Conservation (phyloP, 805 yeast species). For the Candida namnaoensis region DNA sequence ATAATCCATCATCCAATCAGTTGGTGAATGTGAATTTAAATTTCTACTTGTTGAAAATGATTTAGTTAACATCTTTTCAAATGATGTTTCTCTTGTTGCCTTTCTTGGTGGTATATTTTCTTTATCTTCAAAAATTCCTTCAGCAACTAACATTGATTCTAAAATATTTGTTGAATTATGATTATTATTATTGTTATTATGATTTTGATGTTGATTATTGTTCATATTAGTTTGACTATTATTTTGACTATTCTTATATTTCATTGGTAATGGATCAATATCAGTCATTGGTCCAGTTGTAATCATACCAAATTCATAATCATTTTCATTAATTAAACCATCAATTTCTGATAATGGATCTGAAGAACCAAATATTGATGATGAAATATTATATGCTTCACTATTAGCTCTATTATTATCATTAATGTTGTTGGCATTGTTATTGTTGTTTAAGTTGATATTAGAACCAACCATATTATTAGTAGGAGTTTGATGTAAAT, state of each 20-base stretch:
- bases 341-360: constrained; percentile 28
- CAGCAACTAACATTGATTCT: no score
- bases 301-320: constrained; percentile 20
- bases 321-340: constrained; percentile 24
- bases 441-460: background rate
- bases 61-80: constrained; percentile 29
- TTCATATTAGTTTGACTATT: no score
- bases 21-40: constrained; percentile 9
- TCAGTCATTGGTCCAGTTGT: constrained; percentile 19
- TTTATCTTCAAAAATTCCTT: constrained; percentile 14
- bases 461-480: no score
- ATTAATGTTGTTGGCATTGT: background rate
- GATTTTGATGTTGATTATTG: background rate
- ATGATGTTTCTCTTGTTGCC: constrained; percentile 21
- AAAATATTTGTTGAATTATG: no score
- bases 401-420: no score
- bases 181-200: background rate
- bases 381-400: background rate
- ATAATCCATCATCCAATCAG: constrained; percentile 17
- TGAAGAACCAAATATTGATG: constrained; percentile 12
- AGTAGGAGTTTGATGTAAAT: no score
- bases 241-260: background rate
- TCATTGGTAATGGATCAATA: constrained; percentile 19
- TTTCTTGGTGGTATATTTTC: constrained; percentile 29
- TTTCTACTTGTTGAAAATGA: constrained; percentile 24